Conservation (phyloP, 148 eudicot species). For the Rhododendron vialii region DNA sequence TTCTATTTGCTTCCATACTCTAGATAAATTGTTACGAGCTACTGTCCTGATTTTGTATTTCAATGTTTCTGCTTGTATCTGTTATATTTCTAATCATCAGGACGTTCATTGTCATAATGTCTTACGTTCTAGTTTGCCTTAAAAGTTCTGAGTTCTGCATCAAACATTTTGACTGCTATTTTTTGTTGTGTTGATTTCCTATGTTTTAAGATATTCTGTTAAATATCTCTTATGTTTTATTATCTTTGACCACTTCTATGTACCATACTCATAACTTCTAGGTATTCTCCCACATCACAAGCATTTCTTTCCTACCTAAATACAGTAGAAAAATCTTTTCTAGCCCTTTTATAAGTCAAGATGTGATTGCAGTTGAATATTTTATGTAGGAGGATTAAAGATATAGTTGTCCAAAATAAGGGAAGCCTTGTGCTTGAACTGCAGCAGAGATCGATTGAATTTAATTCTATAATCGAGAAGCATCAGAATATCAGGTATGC, state of each 20-base stretch:
- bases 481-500: constrained; percentile 73
- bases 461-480: constrained; percentile 73
- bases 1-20: background rate
- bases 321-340: background rate
- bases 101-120: background rate
- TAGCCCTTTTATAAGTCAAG: background rate
- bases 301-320: background rate
- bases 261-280: background rate
- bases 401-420: constrained; percentile 56
- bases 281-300: background rate
- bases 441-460: constrained; percentile 95
- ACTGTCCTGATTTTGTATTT: background rate
- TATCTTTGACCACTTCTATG: background rate
- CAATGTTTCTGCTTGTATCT: background rate
- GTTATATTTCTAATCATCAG: background rate
- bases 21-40: background rate
- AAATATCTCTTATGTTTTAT: background rate
- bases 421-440: constrained; percentile 90
- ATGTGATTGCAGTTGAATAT: constrained; percentile 5
- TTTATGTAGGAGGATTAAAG: constrained; percentile 62
- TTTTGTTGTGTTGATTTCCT: background rate
- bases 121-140: background rate
- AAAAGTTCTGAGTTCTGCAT: background rate
- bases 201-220: background rate
- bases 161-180: background rate